phyloP scores from a whole-genome alignment of 257 asterid species.

The Orobanche coerulescens region DNA sequence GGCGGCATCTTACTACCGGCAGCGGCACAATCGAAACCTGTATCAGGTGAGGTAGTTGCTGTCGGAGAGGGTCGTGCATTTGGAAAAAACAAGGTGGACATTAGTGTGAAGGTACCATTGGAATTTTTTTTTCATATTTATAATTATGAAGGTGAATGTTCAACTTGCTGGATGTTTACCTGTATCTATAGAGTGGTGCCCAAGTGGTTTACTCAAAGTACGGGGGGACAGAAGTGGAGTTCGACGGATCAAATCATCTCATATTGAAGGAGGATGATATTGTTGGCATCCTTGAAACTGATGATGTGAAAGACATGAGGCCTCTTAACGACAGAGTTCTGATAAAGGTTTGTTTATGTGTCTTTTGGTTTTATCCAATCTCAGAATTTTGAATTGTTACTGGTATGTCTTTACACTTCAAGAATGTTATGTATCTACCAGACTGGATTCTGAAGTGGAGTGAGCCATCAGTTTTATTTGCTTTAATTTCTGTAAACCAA shows the following conservation, averaged over 20 bases:
- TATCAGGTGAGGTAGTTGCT: slow-evolving; percentile 79
- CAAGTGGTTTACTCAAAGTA: slow-evolving; percentile 72
- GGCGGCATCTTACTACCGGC: slow-evolving; percentile 79
- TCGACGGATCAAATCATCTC: slow-evolving; percentile 58
- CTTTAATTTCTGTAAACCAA: neutral
- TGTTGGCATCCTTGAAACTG: slow-evolving; percentile 72
- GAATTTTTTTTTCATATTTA: slow-evolving; percentile 1
- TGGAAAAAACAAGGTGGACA: slow-evolving; percentile 57
- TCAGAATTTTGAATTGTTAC: too few species aligned
- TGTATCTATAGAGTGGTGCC: slow-evolving; percentile 47
- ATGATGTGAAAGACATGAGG: slow-evolving; percentile 63
- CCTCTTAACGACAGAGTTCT: slow-evolving; percentile 75
- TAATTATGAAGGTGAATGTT: neutral
- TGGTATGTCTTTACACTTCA: neutral
- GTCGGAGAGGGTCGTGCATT: slow-evolving; percentile 72
- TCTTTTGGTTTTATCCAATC: neutral
- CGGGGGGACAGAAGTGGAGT: slow-evolving; percentile 84
- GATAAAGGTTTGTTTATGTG: slow-evolving; percentile 42
- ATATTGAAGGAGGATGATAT: slow-evolving; percentile 80
- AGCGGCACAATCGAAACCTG: slow-evolving; percentile 52
- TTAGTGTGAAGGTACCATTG: slow-evolving; percentile 49
- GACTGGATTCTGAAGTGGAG: neutral
- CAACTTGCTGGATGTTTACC: neutral
- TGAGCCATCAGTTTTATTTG: neutral
- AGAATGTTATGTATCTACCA: neutral